Conservation (phyloP, 805 yeast species). For the Lipomyces spencermartinsiae region DNA sequence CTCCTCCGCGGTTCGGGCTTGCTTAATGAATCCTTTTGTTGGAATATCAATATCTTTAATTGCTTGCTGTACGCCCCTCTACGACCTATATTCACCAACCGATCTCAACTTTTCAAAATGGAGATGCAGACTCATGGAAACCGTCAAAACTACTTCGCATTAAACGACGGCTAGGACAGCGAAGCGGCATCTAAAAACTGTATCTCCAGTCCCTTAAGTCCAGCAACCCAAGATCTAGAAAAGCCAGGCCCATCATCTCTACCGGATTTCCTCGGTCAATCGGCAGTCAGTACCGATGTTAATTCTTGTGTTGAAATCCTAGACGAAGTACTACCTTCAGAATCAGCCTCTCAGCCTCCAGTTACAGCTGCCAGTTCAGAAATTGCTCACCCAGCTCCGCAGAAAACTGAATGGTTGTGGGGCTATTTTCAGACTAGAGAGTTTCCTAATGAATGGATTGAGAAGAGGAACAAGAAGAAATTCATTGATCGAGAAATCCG, state of each 20-base stretch:
- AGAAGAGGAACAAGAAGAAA: background rate
- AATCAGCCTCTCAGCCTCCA: background rate
- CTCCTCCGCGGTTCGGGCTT: too few species aligned
- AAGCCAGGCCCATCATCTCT: background rate
- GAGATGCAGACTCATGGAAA: background rate
- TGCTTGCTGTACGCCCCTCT: too few species aligned
- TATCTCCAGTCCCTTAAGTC: background rate
- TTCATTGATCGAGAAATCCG: background rate
- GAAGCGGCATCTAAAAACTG: background rate
- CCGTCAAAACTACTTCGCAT: background rate
- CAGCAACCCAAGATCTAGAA: background rate
- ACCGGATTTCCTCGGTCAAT: background rate
- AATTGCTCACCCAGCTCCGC: background rate
- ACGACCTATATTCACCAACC: too few species aligned
- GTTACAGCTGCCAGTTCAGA: background rate
- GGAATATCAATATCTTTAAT: too few species aligned
- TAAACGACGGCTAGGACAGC: background rate
- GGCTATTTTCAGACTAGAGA: background rate
- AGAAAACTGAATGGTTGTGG: background rate
- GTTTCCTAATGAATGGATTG: slow-evolving; percentile 1
- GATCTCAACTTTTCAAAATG: background rate
- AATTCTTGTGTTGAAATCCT: background rate
- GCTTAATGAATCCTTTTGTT: too few species aligned
- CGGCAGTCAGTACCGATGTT: background rate
- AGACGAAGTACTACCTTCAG: background rate